Evolutionary conservation across 768 basidiomycete genomes (phyloP).

Genomic region (Tricholoma sp.): DNA sequence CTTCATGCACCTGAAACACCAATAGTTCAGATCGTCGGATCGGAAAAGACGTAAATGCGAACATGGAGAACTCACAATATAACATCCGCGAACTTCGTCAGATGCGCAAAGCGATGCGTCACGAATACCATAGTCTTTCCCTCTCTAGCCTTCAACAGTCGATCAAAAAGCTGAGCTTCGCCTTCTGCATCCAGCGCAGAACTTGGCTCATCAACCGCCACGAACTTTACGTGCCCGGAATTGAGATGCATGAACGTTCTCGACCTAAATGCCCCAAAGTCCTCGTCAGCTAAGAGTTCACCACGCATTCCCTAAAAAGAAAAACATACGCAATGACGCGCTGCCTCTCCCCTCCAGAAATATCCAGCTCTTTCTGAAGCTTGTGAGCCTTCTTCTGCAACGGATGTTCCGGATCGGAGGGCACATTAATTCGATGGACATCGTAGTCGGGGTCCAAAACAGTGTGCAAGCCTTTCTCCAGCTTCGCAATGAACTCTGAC

Average conservation of each 20-base stretch:
- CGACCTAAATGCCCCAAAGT: slow-evolving; percentile 12
- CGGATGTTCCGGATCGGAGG: slow-evolving; percentile 14
- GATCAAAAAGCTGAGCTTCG: slow-evolving; percentile 33
- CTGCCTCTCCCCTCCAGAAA: slow-evolving; percentile 24
- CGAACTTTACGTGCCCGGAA: slow-evolving; percentile 25
- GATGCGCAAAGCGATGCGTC: no score
- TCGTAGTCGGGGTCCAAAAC: slow-evolving; percentile 11
- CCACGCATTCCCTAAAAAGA: neutral
- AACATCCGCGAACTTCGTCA: slow-evolving; percentile 25
- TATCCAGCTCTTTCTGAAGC: slow-evolving; percentile 15
- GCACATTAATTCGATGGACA: slow-evolving; percentile 7
- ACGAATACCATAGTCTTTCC: slow-evolving; percentile 30
- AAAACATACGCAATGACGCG: slow-evolving; percentile 22
- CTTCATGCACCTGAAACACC: slow-evolving; percentile 30
- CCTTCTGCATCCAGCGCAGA: slow-evolving; percentile 41
- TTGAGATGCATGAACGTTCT: slow-evolving; percentile 28
- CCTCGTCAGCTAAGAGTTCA: neutral
- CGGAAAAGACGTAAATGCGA: no score
- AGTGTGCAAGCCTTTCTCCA: slow-evolving; percentile 15
- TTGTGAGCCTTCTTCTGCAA: slow-evolving; percentile 11
- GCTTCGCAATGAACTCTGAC: slow-evolving; percentile 12
- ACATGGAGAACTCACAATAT: slow-evolving; percentile 33
- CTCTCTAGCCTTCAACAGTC: slow-evolving; percentile 23
- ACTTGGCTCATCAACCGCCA: slow-evolving; percentile 44
- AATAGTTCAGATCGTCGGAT: no score